Evolutionary conservation across 306 rosid genomes (phyloP), one percentile per base, ranked within the genome.

Genomic region (Gastrolobium bilobum): DNA sequence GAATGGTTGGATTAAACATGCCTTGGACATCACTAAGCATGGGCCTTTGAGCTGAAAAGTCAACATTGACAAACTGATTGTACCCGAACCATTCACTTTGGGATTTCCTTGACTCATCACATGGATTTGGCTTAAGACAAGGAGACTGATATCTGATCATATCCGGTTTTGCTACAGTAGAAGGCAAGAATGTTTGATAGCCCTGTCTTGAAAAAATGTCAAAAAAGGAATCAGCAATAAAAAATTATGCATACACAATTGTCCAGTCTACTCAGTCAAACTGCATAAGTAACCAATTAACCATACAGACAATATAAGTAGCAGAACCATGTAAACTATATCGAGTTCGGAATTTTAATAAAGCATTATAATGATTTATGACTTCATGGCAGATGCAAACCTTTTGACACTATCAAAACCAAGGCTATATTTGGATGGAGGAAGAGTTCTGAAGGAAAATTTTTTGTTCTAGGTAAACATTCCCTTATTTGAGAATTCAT

Each of bases 71-170:
- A 71, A 80, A 71, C 62, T 84, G 85, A 48, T 67, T 80, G 9
- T 87, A 62, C 50, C 75, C 83, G 2, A 88, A 80, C 56, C 82
- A 76, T 66, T 83, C 86, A 54, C 83, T 86, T 51, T 63, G 70
- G 34, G 76, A 75, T 82, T 83, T 92, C 90, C 79, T 63, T 10
- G 76, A 64, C 79, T 87, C 87, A 10, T 56, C 86, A 29, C 54
- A 67, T 66, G 75, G 83, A 66, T 78, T 73, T 38, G 85, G 61
- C 79, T 54, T 79, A 76, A 82, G 72, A 76, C 65, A 83, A 69
- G 85, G 91, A 81, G 87, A 83, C 53, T 68, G 87, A 43, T 84
- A 67, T 76, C 88, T 88, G 58, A 85, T 78, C n/a, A 83, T 46
- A 51, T 88, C 90, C 7, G 77, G 82, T 67, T 80, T 83, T 73